phyloP scores from a whole-genome alignment of 441 rosid genomes.

The Gossypium schwendimanii region DNA sequence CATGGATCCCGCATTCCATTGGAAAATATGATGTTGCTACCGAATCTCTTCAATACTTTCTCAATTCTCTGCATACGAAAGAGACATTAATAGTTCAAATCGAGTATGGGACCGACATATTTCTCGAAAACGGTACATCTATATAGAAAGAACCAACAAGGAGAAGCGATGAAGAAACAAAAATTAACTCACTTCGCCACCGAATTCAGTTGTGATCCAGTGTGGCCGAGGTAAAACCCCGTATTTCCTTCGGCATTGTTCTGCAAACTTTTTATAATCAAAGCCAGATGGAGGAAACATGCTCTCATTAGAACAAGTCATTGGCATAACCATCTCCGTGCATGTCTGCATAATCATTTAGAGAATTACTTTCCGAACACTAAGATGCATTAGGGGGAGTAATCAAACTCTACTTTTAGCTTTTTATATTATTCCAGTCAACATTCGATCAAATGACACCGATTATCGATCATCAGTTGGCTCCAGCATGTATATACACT shows the following conservation, averaged over 20 bases:
- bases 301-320: slow-evolving; percentile 54
- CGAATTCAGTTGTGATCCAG: slow-evolving; percentile 80
- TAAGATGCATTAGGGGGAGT: background rate
- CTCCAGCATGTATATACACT: background rate
- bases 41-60: slow-evolving; percentile 48
- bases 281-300: slow-evolving; percentile 54
- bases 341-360: slow-evolving; percentile 25
- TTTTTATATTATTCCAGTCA: background rate
- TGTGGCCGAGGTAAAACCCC: slow-evolving; percentile 63
- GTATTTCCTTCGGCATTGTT: slow-evolving; percentile 31
- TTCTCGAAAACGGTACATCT: background rate
- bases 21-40: slow-evolving; percentile 67
- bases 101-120: background rate
- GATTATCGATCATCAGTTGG: background rate
- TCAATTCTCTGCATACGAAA: slow-evolving; percentile 34
- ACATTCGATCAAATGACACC: too few relatives aligned
- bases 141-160: background rate
- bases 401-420: background rate
- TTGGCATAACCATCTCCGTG: slow-evolving; percentile 79
- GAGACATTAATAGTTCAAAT: background rate
- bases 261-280: slow-evolving; percentile 34
- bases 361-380: background rate
- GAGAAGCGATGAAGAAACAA: background rate
- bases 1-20: slow-evolving; percentile 75
- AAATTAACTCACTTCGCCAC: slow-evolving; percentile 42